Base-by-base conservation (phyloP, 345 rosid genomes). In the Camelina laxa region DNA sequence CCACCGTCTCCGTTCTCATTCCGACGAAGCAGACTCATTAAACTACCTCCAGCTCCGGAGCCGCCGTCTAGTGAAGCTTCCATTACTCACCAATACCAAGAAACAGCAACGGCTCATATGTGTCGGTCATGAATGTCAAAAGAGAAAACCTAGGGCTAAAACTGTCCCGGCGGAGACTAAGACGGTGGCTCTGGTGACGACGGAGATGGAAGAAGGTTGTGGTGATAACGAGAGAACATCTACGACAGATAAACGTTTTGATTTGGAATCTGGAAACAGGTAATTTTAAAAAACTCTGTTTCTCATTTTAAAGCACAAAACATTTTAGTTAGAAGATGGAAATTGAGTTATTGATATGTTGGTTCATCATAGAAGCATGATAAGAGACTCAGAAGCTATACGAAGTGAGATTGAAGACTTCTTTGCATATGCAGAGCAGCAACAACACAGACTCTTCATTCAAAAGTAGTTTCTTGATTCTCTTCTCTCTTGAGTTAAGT, bases 371-470 rank as follows among this genome's bases (percentile, higher is more conserved):
- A 39, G 42, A 5, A 14, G 48, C 16, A 44, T 10, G 4, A 13
- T 59, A 47, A 79, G 76, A 66, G 85, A 76, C 35, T 44, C 80
- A 1, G 77, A 87, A 47, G 71, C 81, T 54, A 70, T 45, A 45
- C 71, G 73, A 78, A 67, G 79, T 8, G 96, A 92, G 84, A 81
- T 92, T 63, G 98, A 87, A 61, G 96, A 87, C 48, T 90, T 90
- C 81, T 88, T 92, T 80, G 84, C 85, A 35, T 58, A 9, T 64
- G 83, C 82, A 9, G 98, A 92, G 76, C 83, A 84, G 47, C 81
- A 78, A 57, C 89, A 86, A 42, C 87, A 69, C 42, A 82, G 75
- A 80, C 50, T 78, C 10, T 90, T 88, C 74, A 73, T 61, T 17
- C 88, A 90, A 38, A 90, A 87, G 96, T 92, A 12, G 65, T 68